Conservation (phyloP, 1,284 basidiomycete genomes). For the Ustilago trichophora region DNA sequence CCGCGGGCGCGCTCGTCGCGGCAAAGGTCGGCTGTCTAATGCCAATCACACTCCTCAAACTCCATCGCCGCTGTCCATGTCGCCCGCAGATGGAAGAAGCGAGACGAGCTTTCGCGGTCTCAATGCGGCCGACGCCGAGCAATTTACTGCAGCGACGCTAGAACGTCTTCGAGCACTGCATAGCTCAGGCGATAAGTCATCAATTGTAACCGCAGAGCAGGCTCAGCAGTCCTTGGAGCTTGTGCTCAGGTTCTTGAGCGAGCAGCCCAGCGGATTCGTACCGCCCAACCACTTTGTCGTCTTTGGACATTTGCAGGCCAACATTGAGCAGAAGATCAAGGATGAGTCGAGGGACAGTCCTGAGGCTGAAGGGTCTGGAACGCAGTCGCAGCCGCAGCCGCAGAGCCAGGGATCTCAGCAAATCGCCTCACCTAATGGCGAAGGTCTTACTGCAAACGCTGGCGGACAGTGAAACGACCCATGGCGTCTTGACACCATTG, state of each 20-base stretch:
- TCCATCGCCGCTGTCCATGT: conserved; percentile 33
- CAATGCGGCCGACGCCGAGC: conserved; percentile 11
- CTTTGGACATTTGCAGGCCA: conserved; percentile 38
- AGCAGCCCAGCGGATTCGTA: conserved; percentile 41
- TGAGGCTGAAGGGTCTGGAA: not conserved
- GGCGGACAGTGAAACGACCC: conserved; percentile 6
- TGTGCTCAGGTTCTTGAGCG: conserved; percentile 36
- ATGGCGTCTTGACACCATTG: too few species aligned
- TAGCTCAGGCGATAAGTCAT: conserved; percentile 12
- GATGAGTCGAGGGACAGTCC: conserved; percentile 1
- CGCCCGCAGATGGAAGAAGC: conserved; percentile 17
- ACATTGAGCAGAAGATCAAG: conserved; percentile 42
- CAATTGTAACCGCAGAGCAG: conserved; percentile 32
- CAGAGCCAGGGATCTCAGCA: too few species aligned
- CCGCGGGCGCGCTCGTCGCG: conserved; percentile 26
- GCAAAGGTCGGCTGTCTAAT: conserved; percentile 24
- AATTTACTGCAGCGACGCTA: conserved; percentile 16
- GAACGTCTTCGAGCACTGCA: conserved; percentile 15
- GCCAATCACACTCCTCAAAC: conserved; percentile 36
- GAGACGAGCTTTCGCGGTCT: not conserved
- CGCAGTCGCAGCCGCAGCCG: not conserved
- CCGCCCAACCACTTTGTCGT: conserved; percentile 32
- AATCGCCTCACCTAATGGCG: not conserved
- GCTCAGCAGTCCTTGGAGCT: conserved; percentile 35
- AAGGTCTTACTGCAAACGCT: not conserved